A percentile compares a stretch with the other conserved stretches of the same genome.
Conservation (phyloP, 176 grass and related monocot genomes). For the Alopecurus myosuroides region DNA sequence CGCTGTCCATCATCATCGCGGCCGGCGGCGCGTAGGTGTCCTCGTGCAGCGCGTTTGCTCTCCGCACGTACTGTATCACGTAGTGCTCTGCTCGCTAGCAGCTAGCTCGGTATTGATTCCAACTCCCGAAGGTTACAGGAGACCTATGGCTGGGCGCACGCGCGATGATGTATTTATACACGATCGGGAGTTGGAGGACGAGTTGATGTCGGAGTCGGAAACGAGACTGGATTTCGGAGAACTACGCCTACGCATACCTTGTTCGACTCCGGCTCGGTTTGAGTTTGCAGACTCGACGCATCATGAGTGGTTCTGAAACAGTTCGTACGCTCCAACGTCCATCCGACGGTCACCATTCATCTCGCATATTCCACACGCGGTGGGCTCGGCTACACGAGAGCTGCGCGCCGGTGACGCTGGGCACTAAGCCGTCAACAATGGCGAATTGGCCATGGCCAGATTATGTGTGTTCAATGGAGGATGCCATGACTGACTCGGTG, state of each 20-base stretch:
- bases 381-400: too few relatives aligned
- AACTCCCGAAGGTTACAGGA: neutral
- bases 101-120: neutral
- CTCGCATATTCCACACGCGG: too few relatives aligned
- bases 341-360: too few relatives aligned
- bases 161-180: neutral
- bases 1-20: constrained; percentile 42
- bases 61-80: neutral
- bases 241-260: neutral
- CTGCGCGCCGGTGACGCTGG: too few relatives aligned
- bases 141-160: neutral
- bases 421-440: too few relatives aligned
- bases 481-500: too few relatives aligned
- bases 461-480: too few relatives aligned
- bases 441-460: too few relatives aligned
- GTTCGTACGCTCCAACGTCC: too few relatives aligned
- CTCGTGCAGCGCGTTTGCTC: neutral
- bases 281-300: too few relatives aligned
- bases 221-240: neutral
- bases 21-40: neutral
- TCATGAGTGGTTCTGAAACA: too few relatives aligned
- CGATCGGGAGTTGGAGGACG: neutral
- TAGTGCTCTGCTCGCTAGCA: neutral
- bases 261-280: neutral
- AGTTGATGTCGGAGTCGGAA: neutral